phyloP scores from a whole-genome alignment of 2,329 filamentous ascomycete genomes.

The Fusarium nelsonii region DNA sequence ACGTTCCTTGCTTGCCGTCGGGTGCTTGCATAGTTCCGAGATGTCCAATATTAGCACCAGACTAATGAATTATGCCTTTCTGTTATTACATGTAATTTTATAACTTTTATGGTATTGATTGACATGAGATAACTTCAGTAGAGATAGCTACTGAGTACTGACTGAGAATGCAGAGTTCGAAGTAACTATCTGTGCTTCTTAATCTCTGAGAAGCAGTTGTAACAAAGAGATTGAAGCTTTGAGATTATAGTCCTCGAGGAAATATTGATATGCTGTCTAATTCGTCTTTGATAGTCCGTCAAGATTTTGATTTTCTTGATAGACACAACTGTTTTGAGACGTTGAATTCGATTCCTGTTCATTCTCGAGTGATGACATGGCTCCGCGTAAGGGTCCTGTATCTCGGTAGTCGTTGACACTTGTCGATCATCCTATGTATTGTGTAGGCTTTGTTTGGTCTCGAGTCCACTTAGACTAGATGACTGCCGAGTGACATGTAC shows the following conservation, averaged over 20 bases:
- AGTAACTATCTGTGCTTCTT: not conserved
- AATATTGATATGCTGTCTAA: no score
- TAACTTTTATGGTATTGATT: not conserved
- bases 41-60: conserved; percentile 13
- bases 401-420: conserved; percentile 1
- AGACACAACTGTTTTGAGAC: not conserved
- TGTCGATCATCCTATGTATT: not conserved
- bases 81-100: not conserved
- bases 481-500: conserved; percentile 21
- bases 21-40: conserved; percentile 27
- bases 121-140: not conserved
- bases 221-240: not conserved
- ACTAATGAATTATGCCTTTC: conserved; percentile 15
- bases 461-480: not conserved
- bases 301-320: not conserved
- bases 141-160: not conserved
- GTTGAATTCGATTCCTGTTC: not conserved
- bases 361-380: not conserved
- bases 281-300: not conserved
- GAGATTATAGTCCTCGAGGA: not conserved
- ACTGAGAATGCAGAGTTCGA: no score
- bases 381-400: conserved; percentile 3
- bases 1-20: conserved; percentile 22
- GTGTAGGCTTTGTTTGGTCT: conserved; percentile 3
- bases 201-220: not conserved